These are phyloP conservation scores for Adiantum capillusveneris DNA, from an alignment of 75 land plant genomes.

Conservation along the genomic window DNA sequence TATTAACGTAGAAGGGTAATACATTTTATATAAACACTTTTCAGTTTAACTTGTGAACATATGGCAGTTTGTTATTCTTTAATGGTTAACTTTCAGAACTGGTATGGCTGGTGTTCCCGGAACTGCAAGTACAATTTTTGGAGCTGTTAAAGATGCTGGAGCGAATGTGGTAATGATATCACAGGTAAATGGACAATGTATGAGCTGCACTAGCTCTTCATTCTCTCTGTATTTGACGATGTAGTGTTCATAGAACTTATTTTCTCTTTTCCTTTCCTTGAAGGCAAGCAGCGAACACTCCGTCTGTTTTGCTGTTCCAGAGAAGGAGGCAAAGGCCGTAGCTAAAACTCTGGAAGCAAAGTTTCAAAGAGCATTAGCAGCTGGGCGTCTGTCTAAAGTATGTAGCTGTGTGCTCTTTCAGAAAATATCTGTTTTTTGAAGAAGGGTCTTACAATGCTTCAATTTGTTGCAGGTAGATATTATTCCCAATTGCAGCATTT, in stretches of 20 bases:
- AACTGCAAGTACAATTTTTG: constrained; percentile 93
- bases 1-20: constrained; percentile 94
- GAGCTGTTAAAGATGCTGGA: constrained; percentile 91
- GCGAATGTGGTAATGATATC: constrained; percentile 99
- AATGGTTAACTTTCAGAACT: constrained; percentile 52
- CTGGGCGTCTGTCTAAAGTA: constrained; percentile 74
- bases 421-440: not conserved
- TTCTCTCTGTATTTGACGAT: not conserved
- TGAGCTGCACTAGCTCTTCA: not conserved
- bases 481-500: constrained; percentile 72
- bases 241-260: not conserved
- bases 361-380: constrained; percentile 80
- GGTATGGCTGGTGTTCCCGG: constrained; percentile 99
- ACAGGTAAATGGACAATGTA: constrained; percentile 40
- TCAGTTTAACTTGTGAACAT: too few relatives aligned
- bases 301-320: constrained; percentile 96
- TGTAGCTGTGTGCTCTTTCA: not conserved
- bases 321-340: constrained; percentile 78
- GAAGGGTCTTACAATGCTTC: too few relatives aligned
- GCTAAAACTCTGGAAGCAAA: constrained; percentile 64
- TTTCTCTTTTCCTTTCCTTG: constrained; percentile 3
- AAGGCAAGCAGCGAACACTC: constrained; percentile 99
- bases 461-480: constrained; percentile 71
- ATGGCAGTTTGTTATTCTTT: not conserved
- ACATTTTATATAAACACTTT: too few relatives aligned